Percentiles rank a stretch among this genome's conserved stretches.
Evolutionary conservation across 2,329 filamentous ascomycete species (phyloP).

Genomic region (Fusarium sp.): DNA sequence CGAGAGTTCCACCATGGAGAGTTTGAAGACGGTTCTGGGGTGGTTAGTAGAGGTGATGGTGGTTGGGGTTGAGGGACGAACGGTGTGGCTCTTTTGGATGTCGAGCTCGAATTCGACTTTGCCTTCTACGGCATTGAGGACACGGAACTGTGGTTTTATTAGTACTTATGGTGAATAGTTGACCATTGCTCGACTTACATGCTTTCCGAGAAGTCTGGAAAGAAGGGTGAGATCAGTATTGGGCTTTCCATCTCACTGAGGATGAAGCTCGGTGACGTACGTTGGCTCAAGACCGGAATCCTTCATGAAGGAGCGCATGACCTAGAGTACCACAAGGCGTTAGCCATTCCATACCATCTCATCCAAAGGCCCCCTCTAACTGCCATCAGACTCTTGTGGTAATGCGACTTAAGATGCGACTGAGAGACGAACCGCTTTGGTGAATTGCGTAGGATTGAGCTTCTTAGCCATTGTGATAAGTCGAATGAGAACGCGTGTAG

Average conservation of each 20-base stretch:
- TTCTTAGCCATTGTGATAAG: constrained; percentile 49
- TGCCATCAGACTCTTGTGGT: not conserved
- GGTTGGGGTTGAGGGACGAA: constrained; percentile 47
- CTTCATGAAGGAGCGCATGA: constrained; percentile 85
- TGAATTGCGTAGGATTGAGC: constrained; percentile 52
- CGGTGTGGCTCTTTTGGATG: constrained; percentile 80
- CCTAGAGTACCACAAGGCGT: constrained; percentile 60
- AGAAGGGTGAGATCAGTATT: not conserved
- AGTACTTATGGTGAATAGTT: not conserved
- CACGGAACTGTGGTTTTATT: constrained; percentile 66
- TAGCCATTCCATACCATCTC: not conserved
- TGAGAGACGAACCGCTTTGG: constrained; percentile 49
- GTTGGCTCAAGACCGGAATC: constrained; percentile 91
- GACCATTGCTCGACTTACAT: constrained; percentile 18
- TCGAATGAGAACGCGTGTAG: not conserved
- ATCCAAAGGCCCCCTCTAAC: accelerated
- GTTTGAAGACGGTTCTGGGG: constrained; percentile 78
- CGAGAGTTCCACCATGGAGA: constrained; percentile 82
- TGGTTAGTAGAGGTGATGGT: not conserved
- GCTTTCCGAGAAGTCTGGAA: constrained; percentile 47
- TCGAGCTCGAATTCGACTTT: constrained; percentile 81
- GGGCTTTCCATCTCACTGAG: not conserved
- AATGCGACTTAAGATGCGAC: not conserved
- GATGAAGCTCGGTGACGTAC: constrained; percentile 58
- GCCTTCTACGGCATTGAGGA: constrained; percentile 73